A percentile compares a stretch with the other conserved stretches of the same genome.
Conservation (phyloP, 2,329 filamentous ascomycete genomes). For the Nemania sp. region DNA sequence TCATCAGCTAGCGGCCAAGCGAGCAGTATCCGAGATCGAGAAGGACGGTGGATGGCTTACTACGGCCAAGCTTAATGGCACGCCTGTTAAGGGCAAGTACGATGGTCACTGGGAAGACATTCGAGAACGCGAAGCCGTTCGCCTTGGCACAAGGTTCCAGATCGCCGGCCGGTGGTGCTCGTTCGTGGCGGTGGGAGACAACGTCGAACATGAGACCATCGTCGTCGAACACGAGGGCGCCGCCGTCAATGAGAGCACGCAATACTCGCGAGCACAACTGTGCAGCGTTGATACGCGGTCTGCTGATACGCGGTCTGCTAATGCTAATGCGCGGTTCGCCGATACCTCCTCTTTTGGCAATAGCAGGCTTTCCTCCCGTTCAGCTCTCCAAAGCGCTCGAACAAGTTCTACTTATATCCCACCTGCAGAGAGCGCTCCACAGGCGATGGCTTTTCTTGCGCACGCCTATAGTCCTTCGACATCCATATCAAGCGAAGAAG, state of each 20-base stretch:
- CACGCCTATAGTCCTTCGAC: too few species aligned
- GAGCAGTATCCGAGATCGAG: slow-evolving; percentile 20
- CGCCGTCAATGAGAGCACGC: not conserved
- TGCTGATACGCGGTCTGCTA: too few species aligned
- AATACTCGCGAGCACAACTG: too few species aligned
- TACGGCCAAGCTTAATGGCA: not conserved
- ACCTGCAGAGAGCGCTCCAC: too few species aligned
- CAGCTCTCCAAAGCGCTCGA: too few species aligned
- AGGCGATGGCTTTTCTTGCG: too few species aligned
- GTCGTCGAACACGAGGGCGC: not conserved
- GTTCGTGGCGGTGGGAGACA: slow-evolving; percentile 8
- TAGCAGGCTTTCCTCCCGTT: too few species aligned
- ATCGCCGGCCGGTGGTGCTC: slow-evolving; percentile 15
- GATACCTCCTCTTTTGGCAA: too few species aligned
- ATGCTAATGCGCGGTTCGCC: too few species aligned
- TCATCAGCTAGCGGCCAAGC: slow-evolving; percentile 23
- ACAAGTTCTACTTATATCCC: too few species aligned
- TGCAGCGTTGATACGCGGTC: too few species aligned
- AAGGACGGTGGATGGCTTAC: slow-evolving; percentile 21
- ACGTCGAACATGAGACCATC: slow-evolving; percentile 7
- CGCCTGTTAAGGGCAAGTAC: slow-evolving; percentile 6
- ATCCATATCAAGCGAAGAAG: too few species aligned
- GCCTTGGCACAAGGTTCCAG: slow-evolving; percentile 5
- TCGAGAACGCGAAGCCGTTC: slow-evolving; percentile 8
- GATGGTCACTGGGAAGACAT: slow-evolving; percentile 7